A percentile compares a stretch with the other conserved stretches of the same genome.
Conservation (phyloP, 2,329 filamentous ascomycete species). For the Pleoardoris graminearum region DNA sequence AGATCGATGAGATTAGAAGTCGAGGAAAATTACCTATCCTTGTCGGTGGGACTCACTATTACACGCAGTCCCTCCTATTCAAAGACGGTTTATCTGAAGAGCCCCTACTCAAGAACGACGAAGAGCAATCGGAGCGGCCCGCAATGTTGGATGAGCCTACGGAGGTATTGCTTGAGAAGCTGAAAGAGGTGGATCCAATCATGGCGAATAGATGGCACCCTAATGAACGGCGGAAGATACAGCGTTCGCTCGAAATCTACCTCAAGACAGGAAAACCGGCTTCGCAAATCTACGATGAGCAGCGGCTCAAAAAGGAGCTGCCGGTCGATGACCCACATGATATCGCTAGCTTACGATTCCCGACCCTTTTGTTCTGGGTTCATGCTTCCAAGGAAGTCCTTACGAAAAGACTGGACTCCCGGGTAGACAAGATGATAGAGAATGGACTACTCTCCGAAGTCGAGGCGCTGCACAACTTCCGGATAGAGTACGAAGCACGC, state of each 20-base stretch:
- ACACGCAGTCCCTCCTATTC: conserved; percentile 86
- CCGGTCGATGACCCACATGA: conserved; percentile 1
- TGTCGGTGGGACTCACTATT: conserved; percentile 95
- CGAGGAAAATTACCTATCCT: conserved; percentile 84
- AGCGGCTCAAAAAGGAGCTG: conserved; percentile 51
- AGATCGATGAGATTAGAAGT: conserved; percentile 75
- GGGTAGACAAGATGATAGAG: conserved; percentile 83
- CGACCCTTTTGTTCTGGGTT: conserved; percentile 81
- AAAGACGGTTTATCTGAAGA: conserved; percentile 66
- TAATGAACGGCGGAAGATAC: conserved; percentile 87
- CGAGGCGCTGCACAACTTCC: conserved; percentile 54
- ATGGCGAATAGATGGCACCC: conserved; percentile 96
- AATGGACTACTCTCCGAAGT: conserved; percentile 68
- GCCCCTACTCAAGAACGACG: conserved; percentile 36
- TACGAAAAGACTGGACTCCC: conserved; percentile 69
- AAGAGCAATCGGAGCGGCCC: conserved; percentile 47
- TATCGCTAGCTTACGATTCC: conserved; percentile 50
- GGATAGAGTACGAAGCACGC: conserved; percentile 48
- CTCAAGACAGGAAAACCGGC: conserved; percentile 79
- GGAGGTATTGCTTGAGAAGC: conserved; percentile 70
- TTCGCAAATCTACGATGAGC: conserved; percentile 84
- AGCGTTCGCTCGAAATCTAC: conserved; percentile 86
- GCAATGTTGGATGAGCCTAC: conserved; percentile 74
- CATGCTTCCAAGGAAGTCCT: conserved; percentile 72
- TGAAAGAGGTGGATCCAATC: conserved; percentile 79